Conservation (phyloP, 78 protist genomes). For the Acrasis kona region DNA sequence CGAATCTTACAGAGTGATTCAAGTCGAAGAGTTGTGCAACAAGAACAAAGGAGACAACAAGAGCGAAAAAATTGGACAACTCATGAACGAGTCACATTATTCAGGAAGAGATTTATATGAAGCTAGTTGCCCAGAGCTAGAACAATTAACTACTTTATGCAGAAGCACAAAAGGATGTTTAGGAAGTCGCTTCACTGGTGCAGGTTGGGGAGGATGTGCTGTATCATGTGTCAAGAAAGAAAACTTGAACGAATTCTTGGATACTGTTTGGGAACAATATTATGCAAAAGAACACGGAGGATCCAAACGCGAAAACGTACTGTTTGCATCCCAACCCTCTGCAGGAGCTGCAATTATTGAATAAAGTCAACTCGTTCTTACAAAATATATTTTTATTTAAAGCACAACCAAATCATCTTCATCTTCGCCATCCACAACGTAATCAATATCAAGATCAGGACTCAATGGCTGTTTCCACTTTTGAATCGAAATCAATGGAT, state of each 20-base stretch:
- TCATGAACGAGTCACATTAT: conserved; percentile 1
- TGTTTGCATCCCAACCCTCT: too few species aligned
- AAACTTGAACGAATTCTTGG: neutral
- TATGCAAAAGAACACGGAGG: too few species aligned
- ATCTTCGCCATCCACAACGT: neutral
- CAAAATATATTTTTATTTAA: too few species aligned
- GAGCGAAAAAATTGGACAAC: neutral
- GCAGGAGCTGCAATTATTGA: too few species aligned
- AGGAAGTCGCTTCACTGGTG: conserved; percentile 1
- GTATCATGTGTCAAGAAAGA: neutral
- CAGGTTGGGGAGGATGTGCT: conserved; percentile 9
- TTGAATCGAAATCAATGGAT: neutral
- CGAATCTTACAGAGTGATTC: neutral
- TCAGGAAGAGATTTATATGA: neutral
- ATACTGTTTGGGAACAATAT: neutral
- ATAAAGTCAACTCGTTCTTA: too few species aligned
- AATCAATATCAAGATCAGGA: neutral
- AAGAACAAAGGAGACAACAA: neutral
- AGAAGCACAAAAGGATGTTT: neutral
- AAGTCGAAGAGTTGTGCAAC: too few species aligned
- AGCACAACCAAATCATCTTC: too few species aligned
- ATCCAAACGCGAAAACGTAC: too few species aligned
- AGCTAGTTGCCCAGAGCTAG: neutral
- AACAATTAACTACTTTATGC: neutral
- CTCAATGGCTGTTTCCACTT: neutral